Conservation (phyloP, 441 rosid genomes). For the Adansonia grandidieri region DNA sequence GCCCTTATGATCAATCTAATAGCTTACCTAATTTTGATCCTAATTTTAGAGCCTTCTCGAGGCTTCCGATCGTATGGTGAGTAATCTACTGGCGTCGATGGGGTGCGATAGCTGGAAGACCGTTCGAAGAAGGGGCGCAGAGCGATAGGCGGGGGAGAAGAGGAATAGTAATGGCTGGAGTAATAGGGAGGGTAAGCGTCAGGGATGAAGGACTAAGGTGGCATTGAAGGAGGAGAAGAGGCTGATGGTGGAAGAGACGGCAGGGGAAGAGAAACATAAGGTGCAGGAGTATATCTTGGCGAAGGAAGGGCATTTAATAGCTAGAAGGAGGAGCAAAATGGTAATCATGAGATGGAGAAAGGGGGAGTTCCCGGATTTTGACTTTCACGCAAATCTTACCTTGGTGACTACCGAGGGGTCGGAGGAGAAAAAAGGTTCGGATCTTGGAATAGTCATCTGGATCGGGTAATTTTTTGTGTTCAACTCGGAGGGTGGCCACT, state of each 20-base stretch:
- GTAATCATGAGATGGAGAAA: slow-evolving; percentile 39
- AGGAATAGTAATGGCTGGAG: slow-evolving; percentile 36
- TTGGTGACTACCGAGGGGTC: slow-evolving; percentile 66
- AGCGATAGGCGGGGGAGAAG: slow-evolving; percentile 41
- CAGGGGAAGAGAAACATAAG: slow-evolving; percentile 28
- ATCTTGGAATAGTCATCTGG: slow-evolving; percentile 30
- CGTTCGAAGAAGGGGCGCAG: slow-evolving; percentile 40
- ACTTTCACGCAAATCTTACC: slow-evolving; percentile 49
- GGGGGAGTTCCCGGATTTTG: slow-evolving; percentile 43
- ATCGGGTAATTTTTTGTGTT: slow-evolving; percentile 37
- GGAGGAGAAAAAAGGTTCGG: slow-evolving; percentile 41
- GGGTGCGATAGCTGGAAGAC: slow-evolving; percentile 34
- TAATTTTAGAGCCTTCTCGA: slow-evolving; percentile 28
- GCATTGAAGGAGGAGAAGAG: slow-evolving; percentile 30
- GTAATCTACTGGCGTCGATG: slow-evolving; percentile 52
- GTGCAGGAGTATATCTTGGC: slow-evolving; percentile 26
- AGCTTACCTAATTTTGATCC: slow-evolving; percentile 54
- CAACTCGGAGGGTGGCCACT: slow-evolving; percentile 53
- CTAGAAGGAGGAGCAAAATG: slow-evolving; percentile 29
- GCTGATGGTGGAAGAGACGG: slow-evolving; percentile 28
- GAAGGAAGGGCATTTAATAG: slow-evolving; percentile 44
- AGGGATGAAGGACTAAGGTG: slow-evolving; percentile 28
- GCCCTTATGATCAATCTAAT: slow-evolving; percentile 62
- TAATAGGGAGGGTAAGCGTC: slow-evolving; percentile 36
- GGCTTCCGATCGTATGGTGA: slow-evolving; percentile 39